Percentiles rank a stretch among this genome's conserved stretches.
Evolutionary conservation across 805 yeast genomes (phyloP).

Genomic region (Starmerella sp.): DNA sequence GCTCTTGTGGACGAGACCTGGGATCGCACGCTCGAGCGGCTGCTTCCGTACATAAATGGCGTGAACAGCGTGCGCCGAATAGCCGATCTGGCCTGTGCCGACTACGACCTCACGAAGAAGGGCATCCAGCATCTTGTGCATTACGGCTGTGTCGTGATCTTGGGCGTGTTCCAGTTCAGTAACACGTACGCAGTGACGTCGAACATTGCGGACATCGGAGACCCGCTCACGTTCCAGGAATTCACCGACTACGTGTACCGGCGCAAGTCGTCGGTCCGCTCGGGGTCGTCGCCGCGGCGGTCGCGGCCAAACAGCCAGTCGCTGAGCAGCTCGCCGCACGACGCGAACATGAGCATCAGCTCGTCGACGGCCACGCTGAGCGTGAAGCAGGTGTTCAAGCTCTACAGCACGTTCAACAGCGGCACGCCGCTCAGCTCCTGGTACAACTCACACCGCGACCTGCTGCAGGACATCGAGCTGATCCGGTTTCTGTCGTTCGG

Average conservation of each 20-base stretch:
- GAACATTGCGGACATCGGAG: slow-evolving; percentile 54
- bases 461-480: slow-evolving; percentile 58
- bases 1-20: slow-evolving; percentile 76
- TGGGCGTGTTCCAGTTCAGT: slow-evolving; percentile 81
- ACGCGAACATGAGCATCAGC: neutral
- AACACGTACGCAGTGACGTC: slow-evolving; percentile 87
- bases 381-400: slow-evolving; percentile 40
- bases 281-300: neutral
- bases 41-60: slow-evolving; percentile 79
- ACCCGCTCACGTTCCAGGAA: slow-evolving; percentile 62
- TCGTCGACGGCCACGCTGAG: slow-evolving; percentile 6
- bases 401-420: slow-evolving; percentile 68
- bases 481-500: slow-evolving; percentile 84
- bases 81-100: slow-evolving; percentile 69
- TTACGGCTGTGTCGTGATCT: slow-evolving; percentile 69
- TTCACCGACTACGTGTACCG: slow-evolving; percentile 70
- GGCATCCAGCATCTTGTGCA: slow-evolving; percentile 87
- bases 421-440: slow-evolving; percentile 71
- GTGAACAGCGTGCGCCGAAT: slow-evolving; percentile 70
- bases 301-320: slow-evolving; percentile 15
- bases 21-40: slow-evolving; percentile 93
- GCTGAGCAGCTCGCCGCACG: slow-evolving; percentile 4
- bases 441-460: slow-evolving; percentile 55
- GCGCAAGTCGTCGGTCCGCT: neutral
- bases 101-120: slow-evolving; percentile 62